Evolutionary conservation across 164 flowering plant genomes (phyloP).

Genomic region (Buxus sempervirens): DNA sequence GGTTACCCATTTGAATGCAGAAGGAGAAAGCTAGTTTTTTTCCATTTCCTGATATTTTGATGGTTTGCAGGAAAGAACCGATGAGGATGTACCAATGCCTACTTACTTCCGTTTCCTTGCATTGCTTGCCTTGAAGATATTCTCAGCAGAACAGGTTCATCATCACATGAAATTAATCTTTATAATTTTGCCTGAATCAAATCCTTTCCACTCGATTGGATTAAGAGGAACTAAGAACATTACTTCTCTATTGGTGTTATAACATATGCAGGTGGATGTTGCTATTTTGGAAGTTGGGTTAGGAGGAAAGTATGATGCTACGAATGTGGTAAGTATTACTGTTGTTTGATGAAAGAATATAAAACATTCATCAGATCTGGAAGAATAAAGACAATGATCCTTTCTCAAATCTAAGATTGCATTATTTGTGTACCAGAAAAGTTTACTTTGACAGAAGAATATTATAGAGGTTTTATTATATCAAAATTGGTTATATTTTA

Average conservation of each 20-base stretch:
- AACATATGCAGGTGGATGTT: constrained; percentile 77
- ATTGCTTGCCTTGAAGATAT: constrained; percentile 95
- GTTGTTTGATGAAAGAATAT: not conserved
- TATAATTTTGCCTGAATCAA: not conserved
- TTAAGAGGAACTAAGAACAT: not conserved
- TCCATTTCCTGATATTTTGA: not conserved
- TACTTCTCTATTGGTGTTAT: not conserved
- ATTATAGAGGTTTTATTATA: constrained; percentile 3
- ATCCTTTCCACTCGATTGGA: not conserved
- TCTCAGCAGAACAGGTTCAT: constrained; percentile 78
- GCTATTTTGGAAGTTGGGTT: constrained; percentile 96
- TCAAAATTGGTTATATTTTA: constrained; percentile 13
- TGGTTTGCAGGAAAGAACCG: constrained; percentile 54
- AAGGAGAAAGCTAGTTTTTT: too few species aligned
- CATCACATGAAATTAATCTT: constrained; percentile 1
- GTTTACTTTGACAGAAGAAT: not conserved
- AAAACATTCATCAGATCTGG: not conserved
- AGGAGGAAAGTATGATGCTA: constrained; percentile 95
- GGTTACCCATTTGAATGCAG: too few species aligned
- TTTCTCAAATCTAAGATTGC: not conserved
- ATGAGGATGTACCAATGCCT: constrained; percentile 87
- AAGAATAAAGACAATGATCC: not conserved
- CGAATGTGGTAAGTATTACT: constrained; percentile 76
- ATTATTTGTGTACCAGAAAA: not conserved
- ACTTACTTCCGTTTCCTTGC: constrained; percentile 86